Percentiles rank a stretch among this genome's conserved stretches.
Conservation (phyloP, 2,329 filamentous ascomycete genomes). For the Fusarium armeniacum region DNA sequence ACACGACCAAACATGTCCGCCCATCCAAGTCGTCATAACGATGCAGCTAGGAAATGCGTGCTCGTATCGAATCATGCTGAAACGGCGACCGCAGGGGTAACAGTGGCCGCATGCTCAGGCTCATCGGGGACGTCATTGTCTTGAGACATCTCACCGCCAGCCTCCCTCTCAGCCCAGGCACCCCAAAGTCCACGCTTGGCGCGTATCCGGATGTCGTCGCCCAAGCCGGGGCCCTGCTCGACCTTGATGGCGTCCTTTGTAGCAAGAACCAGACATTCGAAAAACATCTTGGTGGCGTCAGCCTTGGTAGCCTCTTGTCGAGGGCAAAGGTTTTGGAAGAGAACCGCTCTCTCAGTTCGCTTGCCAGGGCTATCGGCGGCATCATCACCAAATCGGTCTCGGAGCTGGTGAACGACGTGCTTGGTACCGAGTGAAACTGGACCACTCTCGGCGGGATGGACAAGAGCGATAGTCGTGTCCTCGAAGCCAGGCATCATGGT, state of each 20-base stretch:
- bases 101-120: constrained; percentile 55
- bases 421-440: constrained; percentile 92
- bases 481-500: constrained; percentile 76
- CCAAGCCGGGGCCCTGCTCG: constrained; percentile 84
- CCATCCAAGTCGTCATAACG: constrained; percentile 46
- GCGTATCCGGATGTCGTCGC: constrained; percentile 84
- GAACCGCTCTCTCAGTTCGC: constrained; percentile 80
- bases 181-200: constrained; percentile 98
- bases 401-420: constrained; percentile 93
- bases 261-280: constrained; percentile 93
- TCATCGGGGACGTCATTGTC: constrained; percentile 58
- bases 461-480: constrained; percentile 79
- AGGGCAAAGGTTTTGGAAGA: constrained; percentile 93
- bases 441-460: constrained; percentile 86
- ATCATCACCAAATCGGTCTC: constrained; percentile 85
- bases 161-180: constrained; percentile 88
- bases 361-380: constrained; percentile 77
- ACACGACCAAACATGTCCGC: constrained; percentile 51
- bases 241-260: constrained; percentile 99
- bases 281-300: constrained; percentile 99
- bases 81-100: constrained; percentile 55
- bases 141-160: constrained; percentile 72
- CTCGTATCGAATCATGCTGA: constrained; percentile 52
- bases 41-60: constrained; percentile 36
- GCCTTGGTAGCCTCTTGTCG: constrained; percentile 84